Evolutionary conservation across 2,329 filamentous ascomycete genomes (phyloP), one percentile per base, ranked within the genome.

Genomic region (Ophiostoma ips): DNA sequence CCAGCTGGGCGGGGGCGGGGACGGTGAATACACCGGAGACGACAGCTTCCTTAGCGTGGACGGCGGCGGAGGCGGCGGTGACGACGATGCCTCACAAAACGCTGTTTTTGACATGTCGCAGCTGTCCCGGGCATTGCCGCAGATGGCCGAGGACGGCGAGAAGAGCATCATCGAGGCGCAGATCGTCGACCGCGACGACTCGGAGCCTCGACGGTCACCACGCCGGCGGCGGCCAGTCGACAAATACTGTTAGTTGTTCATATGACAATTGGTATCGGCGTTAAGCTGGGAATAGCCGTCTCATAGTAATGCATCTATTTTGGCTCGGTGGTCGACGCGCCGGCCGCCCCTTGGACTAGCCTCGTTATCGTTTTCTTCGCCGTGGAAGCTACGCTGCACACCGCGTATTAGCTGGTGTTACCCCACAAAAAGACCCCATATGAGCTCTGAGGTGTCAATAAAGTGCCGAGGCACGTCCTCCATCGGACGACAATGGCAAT

Each of bases 1-100:
- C 16, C 75, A 80, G 61, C 59, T 80, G 37, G 60, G 67, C 12
- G 43, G 28, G 21, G 71, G 66, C 1, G 48, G 43, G 2, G 38
- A 33, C 41, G 33, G 33, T 24, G 38, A 41, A n/a, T 33, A 30
- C 16, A 38, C 18, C 37, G 41, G 35, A 12, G 50, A 44, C 10
- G 51, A 40, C 21, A 43, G 38, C 19, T 48, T 45, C 21, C 36
- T 18, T 13, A 40, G 44, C 37, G 43, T 13, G 13, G 28, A 41
- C 8, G 37, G 16, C 16, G 46, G 47, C 8, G 37, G 16, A 15
- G 46, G 47, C 48, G 3, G 28, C n/a, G 8, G 18, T n/a, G 16
- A 12, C 9, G 46, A 53, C 33, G 12, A 5, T 28, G 40, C 8
- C 18, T 35, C 33, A 13, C 19, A 41, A 15, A 41, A 21, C 12